These are phyloP conservation scores for Beauveria pseudobassiana DNA, from an alignment of 2,329 filamentous ascomycete genomes.

Conservation along the genomic window DNA sequence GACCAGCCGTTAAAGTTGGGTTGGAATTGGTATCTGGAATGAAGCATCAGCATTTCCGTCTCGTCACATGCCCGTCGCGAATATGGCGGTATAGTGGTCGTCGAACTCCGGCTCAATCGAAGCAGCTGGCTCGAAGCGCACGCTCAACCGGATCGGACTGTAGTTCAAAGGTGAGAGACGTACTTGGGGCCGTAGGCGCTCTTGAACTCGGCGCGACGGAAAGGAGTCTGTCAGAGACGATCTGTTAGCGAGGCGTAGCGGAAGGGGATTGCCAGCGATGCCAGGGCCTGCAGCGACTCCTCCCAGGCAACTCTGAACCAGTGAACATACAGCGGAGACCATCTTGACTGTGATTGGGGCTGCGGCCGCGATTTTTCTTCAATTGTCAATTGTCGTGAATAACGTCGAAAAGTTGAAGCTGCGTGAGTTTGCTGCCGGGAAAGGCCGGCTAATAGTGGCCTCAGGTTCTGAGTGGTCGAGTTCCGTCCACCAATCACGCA, in stretches of 20 bases:
- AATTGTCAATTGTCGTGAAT: conserved; percentile 24
- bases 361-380: conserved; percentile 23
- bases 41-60: conserved; percentile 20
- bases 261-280: neutral
- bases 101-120: neutral
- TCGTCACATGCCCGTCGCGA: conserved; percentile 3
- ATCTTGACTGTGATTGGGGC: conserved; percentile 29
- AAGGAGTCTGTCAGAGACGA: conserved; percentile 32
- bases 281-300: neutral
- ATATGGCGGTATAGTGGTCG: neutral
- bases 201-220: conserved; percentile 45
- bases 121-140: neutral
- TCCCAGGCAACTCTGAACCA: neutral
- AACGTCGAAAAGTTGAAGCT: conserved; percentile 1
- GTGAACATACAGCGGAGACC: conserved; percentile 31
- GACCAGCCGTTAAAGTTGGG: conserved; percentile 48
- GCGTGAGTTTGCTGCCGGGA: conserved; percentile 12
- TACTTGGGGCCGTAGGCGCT: conserved; percentile 62
- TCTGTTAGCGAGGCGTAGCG: conserved; percentile 14
- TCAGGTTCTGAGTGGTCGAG: conserved; percentile 9
- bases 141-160: neutral
- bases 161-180: conserved; percentile 17
- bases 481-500: neutral
- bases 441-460: conserved; percentile 11
- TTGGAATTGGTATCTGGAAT: conserved; percentile 50